Percentiles rank a stretch among this genome's conserved stretches.
Conservation (phyloP, 306 rosid genomes). For the Medicago truncatula region MtrunA17r5.0-ANR NC_053042.1:18560001-18560500, state of each 20-base stretch:
- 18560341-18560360: constrained; percentile 67
- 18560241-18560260: constrained; percentile 22
- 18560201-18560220: not conserved
- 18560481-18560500: constrained; percentile 71
- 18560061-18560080: constrained; percentile 9
- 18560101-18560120: constrained; percentile 18
- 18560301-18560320: constrained; percentile 76
- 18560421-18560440: constrained; percentile 24
- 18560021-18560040: constrained; percentile 2
- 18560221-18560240: constrained; percentile 6
- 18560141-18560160: constrained; percentile 24
- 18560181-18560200: not conserved
- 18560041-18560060: constrained; percentile 17
- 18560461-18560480: constrained; percentile 65
- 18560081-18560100: constrained; percentile 20
- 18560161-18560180: constrained; percentile 4
- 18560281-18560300: constrained; percentile 44
- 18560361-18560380: constrained; percentile 90
- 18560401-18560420: constrained; percentile 35
- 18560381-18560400: constrained; percentile 18
- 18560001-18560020: constrained; percentile 6
- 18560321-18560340: constrained; percentile 97
- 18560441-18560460: constrained; percentile 33
- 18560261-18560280: constrained; percentile 30
- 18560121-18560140: not conserved